A percentile compares a stretch with the other conserved stretches of the same genome.
Evolutionary conservation across 371 early-diverging fungal species (phyloP).

Genomic region (Nematocida sp.): DNA sequence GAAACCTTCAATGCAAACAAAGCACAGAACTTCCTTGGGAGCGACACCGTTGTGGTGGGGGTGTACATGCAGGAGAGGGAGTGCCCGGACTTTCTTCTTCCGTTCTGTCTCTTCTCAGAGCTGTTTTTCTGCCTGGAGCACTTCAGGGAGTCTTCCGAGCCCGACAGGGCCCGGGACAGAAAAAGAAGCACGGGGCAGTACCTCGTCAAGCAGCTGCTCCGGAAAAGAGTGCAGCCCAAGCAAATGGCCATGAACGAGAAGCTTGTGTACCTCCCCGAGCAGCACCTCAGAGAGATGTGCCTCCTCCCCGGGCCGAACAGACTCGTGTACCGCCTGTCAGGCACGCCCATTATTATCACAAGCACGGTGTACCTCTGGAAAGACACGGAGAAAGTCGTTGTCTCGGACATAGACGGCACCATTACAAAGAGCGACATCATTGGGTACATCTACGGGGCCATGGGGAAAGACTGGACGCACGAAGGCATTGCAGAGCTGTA

Average conservation of each 20-base stretch:
- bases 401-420: constrained; percentile 97
- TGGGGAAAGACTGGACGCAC: constrained; percentile 97
- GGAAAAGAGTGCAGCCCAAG: constrained; percentile 59
- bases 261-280: constrained; percentile 65
- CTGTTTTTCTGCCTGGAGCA: constrained; percentile 49
- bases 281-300: constrained; percentile 65
- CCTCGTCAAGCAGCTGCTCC: constrained; percentile 58
- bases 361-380: constrained; percentile 79
- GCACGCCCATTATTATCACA: constrained; percentile 68
- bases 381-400: constrained; percentile 75
- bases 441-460: constrained; percentile 89
- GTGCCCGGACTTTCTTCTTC: neutral
- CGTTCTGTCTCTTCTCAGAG: constrained; percentile 48
- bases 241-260: constrained; percentile 40
- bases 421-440: constrained; percentile 89
- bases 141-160: neutral
- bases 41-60: constrained; percentile 40
- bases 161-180: neutral
- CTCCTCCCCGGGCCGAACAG: constrained; percentile 79
- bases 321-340: constrained; percentile 74
- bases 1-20: constrained; percentile 25
- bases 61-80: neutral
- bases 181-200: constrained; percentile 43
- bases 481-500: constrained; percentile 85
- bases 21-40: constrained; percentile 10